These are phyloP conservation scores for Aaosphaeria arxii DNA, from an alignment of 2,329 filamentous ascomycete species.

Conservation along the genomic window DNA sequence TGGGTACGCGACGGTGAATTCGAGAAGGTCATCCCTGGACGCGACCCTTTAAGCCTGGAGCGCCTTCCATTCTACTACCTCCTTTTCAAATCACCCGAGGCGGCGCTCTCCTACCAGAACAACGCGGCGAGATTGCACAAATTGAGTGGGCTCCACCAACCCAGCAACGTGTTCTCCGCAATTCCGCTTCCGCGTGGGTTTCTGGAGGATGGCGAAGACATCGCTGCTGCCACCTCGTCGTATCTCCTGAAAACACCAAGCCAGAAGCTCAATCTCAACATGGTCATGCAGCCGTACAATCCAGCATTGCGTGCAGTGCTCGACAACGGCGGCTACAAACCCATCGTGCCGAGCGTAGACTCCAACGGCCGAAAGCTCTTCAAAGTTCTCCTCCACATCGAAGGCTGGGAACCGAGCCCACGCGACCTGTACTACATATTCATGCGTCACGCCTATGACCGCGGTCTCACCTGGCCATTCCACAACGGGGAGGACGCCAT, in stretches of 20 bases:
- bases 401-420: constrained; percentile 30
- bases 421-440: constrained; percentile 28
- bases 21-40: constrained; percentile 61
- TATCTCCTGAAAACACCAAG: constrained; percentile 47
- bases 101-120: constrained; percentile 60
- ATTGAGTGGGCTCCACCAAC: constrained; percentile 45
- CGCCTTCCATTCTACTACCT: constrained; percentile 66
- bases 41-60: constrained; percentile 61
- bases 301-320: constrained; percentile 39
- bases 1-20: constrained; percentile 62
- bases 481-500: constrained; percentile 18
- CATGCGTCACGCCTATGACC: constrained; percentile 24
- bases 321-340: constrained; percentile 29
- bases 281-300: constrained; percentile 36
- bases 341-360: constrained; percentile 20
- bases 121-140: constrained; percentile 53
- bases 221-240: constrained; percentile 38
- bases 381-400: constrained; percentile 33
- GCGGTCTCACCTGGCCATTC: constrained; percentile 33
- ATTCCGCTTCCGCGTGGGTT: constrained; percentile 43
- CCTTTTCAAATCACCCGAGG: constrained; percentile 60
- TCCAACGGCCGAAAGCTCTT: constrained; percentile 15
- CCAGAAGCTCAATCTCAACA: constrained; percentile 19
- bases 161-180: constrained; percentile 40
- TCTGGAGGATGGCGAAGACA: constrained; percentile 47